A percentile compares a stretch with the other conserved stretches of the same genome.
Conservation (phyloP, 352 stramenopile genomes). For the Globisporangium cylindrosporum region DNA sequence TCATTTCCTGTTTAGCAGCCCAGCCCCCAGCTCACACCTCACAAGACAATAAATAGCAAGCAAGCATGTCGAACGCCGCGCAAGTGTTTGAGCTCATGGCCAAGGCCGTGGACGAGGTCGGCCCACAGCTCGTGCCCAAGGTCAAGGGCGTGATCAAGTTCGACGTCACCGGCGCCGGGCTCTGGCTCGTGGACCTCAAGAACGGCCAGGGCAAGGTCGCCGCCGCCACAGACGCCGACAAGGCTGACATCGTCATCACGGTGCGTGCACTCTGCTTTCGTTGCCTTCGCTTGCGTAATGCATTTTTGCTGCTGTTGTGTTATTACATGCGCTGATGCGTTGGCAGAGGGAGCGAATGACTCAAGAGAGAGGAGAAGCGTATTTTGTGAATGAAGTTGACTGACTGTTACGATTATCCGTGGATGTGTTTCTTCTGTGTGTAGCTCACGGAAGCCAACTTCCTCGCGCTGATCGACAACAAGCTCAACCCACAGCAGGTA, state of each 20-base stretch:
- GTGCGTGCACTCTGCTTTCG: constrained; percentile 14
- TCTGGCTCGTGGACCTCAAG: constrained; percentile 81
- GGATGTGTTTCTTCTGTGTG: background rate
- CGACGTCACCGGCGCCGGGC: constrained; percentile 59
- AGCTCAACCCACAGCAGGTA: constrained; percentile 88
- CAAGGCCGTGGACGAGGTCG: constrained; percentile 61
- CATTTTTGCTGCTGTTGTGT: background rate
- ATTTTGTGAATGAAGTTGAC: constrained; percentile 4
- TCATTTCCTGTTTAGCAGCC: constrained; percentile 8
- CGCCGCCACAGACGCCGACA: constrained; percentile 39
- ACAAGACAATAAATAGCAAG: background rate
- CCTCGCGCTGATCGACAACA: constrained; percentile 77
- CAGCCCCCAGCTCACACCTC: too few species aligned
- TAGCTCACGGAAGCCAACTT: constrained; percentile 75
- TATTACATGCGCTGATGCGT: background rate
- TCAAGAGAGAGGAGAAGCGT: background rate
- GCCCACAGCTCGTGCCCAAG: constrained; percentile 65
- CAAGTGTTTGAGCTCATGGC: constrained; percentile 76
- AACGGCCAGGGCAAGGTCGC: constrained; percentile 67
- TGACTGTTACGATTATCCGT: constrained; percentile 6
- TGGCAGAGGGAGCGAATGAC: background rate
- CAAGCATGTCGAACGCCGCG: constrained; percentile 38
- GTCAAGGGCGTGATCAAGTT: constrained; percentile 84
- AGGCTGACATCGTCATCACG: constrained; percentile 76
- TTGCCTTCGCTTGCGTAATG: background rate